These are phyloP conservation scores for Cicer pinnatifidum DNA, from an alignment of 306 rosid species.

Conservation along the genomic window DNA sequence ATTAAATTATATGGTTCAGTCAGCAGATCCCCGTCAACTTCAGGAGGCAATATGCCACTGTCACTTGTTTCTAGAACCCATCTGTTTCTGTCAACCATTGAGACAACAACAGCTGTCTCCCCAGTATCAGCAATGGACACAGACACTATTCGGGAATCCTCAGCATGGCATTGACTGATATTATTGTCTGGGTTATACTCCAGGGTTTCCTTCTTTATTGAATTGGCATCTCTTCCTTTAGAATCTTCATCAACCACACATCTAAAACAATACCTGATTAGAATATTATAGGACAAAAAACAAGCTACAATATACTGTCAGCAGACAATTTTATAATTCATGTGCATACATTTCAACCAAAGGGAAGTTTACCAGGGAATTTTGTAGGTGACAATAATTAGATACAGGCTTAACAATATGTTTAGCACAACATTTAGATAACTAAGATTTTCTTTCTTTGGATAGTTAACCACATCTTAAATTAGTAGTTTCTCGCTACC, in stretches of 20 bases:
- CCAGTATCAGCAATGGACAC: conserved; percentile 90
- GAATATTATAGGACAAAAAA: conserved; percentile 42
- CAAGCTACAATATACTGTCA: conserved; percentile 40
- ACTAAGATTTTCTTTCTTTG: neutral
- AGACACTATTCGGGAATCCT: conserved; percentile 68
- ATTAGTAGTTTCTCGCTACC: conserved; percentile 23
- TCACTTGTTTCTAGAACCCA: conserved; percentile 52
- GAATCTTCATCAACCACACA: conserved; percentile 63
- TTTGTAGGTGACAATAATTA: conserved; percentile 30
- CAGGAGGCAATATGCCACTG: conserved; percentile 48
- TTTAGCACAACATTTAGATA: conserved; percentile 17
- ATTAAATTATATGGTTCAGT: conserved; percentile 54
- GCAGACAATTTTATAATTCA: conserved; percentile 37
- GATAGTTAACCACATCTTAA: conserved; percentile 18
- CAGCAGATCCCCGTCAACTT: conserved; percentile 55
- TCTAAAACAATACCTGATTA: conserved; percentile 57
- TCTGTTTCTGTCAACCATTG: conserved; percentile 67
- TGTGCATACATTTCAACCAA: conserved; percentile 25
- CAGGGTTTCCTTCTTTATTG: conserved; percentile 45
- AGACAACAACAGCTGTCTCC: conserved; percentile 93
- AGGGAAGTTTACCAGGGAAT: conserved; percentile 30
- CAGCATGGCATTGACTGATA: conserved; percentile 48
- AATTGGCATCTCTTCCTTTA: conserved; percentile 52
- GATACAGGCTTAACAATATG: conserved; percentile 9
- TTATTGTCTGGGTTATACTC: conserved; percentile 48